A percentile compares a stretch with the other conserved stretches of the same genome.
Evolutionary conservation across 345 rosid species (phyloP).

Genomic region (Gossypium ekmanianum): DNA sequence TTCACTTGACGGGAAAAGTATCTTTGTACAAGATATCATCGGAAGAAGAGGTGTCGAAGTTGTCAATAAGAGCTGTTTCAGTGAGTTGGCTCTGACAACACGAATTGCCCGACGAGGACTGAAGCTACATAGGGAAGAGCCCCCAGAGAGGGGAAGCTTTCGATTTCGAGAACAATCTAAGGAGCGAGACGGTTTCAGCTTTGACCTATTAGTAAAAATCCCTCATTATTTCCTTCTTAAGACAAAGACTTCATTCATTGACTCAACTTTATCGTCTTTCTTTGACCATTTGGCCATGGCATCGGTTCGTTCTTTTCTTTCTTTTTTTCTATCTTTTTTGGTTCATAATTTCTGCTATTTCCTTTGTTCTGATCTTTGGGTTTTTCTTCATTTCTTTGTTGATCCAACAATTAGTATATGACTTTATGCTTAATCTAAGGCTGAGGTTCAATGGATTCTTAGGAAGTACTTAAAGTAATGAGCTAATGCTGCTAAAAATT

Average conservation of each 20-base stretch:
- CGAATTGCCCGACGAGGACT: slow-evolving; percentile 13
- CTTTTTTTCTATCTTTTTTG: neutral
- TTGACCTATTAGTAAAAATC: neutral
- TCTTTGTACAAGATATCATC: slow-evolving; percentile 46
- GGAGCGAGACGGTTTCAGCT: neutral
- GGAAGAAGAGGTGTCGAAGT: slow-evolving; percentile 15
- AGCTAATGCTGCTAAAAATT: neutral
- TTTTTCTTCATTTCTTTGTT: neutral
- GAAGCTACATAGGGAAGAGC: slow-evolving; percentile 25
- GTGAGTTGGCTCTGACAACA: slow-evolving; percentile 43
- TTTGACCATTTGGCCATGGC: slow-evolving; percentile 11
- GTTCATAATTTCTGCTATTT: neutral
- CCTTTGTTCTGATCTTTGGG: neutral
- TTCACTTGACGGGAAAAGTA: slow-evolving; percentile 54
- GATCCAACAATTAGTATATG: neutral
- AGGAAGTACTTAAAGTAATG: neutral
- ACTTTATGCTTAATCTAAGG: neutral
- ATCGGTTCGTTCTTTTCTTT: slow-evolving; percentile 23
- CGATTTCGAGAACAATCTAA: neutral
- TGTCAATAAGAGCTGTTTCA: slow-evolving; percentile 37
- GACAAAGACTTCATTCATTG: neutral
- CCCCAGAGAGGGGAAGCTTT: neutral
- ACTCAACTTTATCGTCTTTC: slow-evolving; percentile 3
- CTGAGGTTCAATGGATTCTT: neutral
- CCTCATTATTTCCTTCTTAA: neutral